Conservation (phyloP, 2,329 filamentous ascomycete species). For the Ophiostoma himal-ulmi region DNA sequence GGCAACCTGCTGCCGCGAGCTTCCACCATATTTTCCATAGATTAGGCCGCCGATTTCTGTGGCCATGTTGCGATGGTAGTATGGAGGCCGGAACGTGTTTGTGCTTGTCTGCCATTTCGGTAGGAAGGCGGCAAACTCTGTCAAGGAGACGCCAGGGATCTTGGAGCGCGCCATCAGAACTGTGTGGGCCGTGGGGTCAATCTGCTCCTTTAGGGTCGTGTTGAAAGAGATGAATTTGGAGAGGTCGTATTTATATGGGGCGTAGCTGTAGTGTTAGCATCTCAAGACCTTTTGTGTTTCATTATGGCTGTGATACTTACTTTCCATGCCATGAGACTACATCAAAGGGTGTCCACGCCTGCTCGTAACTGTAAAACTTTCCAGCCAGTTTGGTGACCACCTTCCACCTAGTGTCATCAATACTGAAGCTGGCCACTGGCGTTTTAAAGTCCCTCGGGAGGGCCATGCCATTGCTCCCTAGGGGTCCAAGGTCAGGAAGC, state of each 20-base stretch:
- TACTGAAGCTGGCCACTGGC: constrained; percentile 54
- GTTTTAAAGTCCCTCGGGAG: constrained; percentile 60
- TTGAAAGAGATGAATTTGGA: constrained; percentile 50
- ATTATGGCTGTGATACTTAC: not conserved
- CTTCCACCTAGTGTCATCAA: constrained; percentile 39
- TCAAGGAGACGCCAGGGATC: constrained; percentile 32
- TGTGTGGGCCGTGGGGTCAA: constrained; percentile 60
- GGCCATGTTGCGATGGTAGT: constrained; percentile 58
- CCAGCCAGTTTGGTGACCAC: constrained; percentile 59
- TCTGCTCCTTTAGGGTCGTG: constrained; percentile 47
- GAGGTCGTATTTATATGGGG: constrained; percentile 53
- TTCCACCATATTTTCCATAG: constrained; percentile 33
- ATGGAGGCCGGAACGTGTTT: constrained; percentile 58
- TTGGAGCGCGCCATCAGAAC: constrained; percentile 54
- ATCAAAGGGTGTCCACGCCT: constrained; percentile 63
- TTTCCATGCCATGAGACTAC: constrained; percentile 35
- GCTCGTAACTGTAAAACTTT: constrained; percentile 53
- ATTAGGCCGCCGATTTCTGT: constrained; percentile 53
- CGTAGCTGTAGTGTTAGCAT: constrained; percentile 43
- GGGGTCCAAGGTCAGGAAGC: constrained; percentile 60
- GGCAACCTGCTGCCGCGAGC: constrained; percentile 27
- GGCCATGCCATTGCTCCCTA: constrained; percentile 61
- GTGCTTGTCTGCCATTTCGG: constrained; percentile 59
- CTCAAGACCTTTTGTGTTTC: not conserved
- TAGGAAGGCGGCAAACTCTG: constrained; percentile 62